A percentile compares a stretch with the other conserved stretches of the same genome.
Evolutionary conservation across 352 stramenopile species (phyloP).

Genomic region (Phytopythium kandeliae): DNA sequence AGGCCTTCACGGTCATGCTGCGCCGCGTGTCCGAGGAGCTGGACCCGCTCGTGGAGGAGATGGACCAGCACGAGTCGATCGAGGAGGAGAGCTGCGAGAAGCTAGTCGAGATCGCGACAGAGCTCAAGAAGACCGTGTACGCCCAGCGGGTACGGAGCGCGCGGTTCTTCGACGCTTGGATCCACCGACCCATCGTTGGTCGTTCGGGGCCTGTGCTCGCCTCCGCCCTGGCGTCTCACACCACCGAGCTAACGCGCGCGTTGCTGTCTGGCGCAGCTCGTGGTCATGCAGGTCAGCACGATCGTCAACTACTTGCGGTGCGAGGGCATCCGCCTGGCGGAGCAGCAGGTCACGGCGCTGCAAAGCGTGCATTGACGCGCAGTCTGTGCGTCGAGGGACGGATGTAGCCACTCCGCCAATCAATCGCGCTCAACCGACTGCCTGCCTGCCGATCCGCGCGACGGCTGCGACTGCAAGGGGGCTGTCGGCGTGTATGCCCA

Average conservation of each 20-base stretch:
- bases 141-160: constrained; percentile 36
- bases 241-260: no score
- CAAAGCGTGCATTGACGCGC: constrained; percentile 39
- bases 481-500: no score
- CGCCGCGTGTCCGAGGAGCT: constrained; percentile 26
- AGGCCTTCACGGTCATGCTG: constrained; percentile 41
- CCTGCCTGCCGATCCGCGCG: no score
- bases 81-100: constrained; percentile 35
- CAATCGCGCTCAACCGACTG: no score
- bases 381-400: no score
- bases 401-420: no score
- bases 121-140: constrained; percentile 52
- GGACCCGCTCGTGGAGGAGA: constrained; percentile 36
- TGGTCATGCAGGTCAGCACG: constrained; percentile 52
- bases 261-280: constrained; percentile 9
- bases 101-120: constrained; percentile 20
- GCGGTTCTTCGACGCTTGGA: no score
- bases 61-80: constrained; percentile 39
- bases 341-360: constrained; percentile 65
- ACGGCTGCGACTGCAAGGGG: no score
- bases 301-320: constrained; percentile 66
- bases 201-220: no score
- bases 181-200: no score
- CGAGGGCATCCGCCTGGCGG: constrained; percentile 62
- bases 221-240: no score